Percentiles rank a stretch among this genome's conserved stretches.
Conservation (phyloP, 345 rosid genomes). For the Citrus australasica region DNA sequence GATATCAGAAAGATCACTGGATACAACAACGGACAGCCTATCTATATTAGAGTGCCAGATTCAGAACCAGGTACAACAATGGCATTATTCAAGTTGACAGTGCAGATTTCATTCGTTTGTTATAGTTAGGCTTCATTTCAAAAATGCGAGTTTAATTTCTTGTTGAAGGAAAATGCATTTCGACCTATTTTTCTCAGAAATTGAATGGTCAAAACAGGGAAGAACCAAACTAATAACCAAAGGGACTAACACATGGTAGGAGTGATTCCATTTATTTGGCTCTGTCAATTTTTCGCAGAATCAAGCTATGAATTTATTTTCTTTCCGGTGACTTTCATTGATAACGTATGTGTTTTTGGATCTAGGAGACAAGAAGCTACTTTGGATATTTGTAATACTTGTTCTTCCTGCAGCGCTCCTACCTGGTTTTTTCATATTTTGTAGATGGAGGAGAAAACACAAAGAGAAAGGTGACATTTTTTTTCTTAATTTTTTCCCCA, state of each 20-base stretch:
- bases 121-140: neutral
- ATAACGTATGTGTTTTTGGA: neutral
- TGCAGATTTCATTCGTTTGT: neutral
- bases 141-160: neutral
- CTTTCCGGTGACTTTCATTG: neutral
- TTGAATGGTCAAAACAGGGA: neutral
- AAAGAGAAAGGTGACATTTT: constrained; percentile 7
- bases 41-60: constrained; percentile 19
- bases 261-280: neutral
- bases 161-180: neutral
- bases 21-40: constrained; percentile 16
- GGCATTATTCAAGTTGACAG: neutral
- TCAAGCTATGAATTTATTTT: neutral
- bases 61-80: constrained; percentile 19
- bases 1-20: neutral
- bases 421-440: neutral
- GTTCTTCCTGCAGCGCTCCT: neutral
- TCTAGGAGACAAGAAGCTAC: neutral
- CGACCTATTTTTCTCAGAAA: neutral
- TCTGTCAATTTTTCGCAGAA: neutral
- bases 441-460: constrained; percentile 2
- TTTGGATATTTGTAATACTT: constrained; percentile 2
- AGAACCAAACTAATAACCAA: neutral
- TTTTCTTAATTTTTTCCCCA: neutral
- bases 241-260: neutral